A percentile compares a stretch with the other conserved stretches of the same genome.
phyloP scores from a whole-genome alignment of 2,329 filamentous ascomycete genomes.

The Arthrobotrys sphaeroides region DNA sequence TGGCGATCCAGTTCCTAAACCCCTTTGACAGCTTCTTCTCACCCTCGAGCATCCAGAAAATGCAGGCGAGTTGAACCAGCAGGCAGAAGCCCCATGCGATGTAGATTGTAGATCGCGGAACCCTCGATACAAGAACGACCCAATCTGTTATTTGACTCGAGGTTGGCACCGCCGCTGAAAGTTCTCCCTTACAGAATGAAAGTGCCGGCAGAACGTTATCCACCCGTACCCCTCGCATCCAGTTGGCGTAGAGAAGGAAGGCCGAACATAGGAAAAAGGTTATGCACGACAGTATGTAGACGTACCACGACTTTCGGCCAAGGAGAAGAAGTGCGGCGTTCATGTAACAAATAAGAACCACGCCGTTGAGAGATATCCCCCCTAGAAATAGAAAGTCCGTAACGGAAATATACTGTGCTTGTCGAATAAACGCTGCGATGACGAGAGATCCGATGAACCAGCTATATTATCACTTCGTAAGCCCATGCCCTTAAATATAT shows the following conservation, averaged over 20 bases:
- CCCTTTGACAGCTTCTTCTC: constrained; percentile 25
- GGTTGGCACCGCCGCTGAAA: neutral
- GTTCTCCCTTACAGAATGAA: constrained; percentile 21
- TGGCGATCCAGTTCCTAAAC: constrained; percentile 3
- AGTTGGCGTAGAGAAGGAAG: constrained; percentile 41
- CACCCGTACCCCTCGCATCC: constrained; percentile 18
- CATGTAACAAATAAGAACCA: constrained; percentile 49
- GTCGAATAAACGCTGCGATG: constrained; percentile 49
- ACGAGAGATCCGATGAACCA: constrained; percentile 52
- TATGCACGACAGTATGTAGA: constrained; percentile 41
- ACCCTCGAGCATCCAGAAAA: constrained; percentile 48
- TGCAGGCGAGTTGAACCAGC: constrained; percentile 26
- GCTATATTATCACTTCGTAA: neutral
- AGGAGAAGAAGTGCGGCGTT: constrained; percentile 39
- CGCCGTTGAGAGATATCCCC: constrained; percentile 44
- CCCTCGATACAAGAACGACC: constrained; percentile 29
- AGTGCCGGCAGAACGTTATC: constrained; percentile 31
- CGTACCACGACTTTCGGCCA: constrained; percentile 52
- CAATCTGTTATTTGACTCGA: constrained; percentile 25
- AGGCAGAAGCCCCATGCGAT: constrained; percentile 40
- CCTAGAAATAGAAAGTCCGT: constrained; percentile 51
- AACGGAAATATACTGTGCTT: constrained; percentile 30
- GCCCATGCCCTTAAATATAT: neutral
- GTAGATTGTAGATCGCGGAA: constrained; percentile 27
- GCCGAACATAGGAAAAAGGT: constrained; percentile 45